These are phyloP conservation scores for Blastobotrys aristatus DNA, from an alignment of 1,139 yeast genomes.

Conservation along the genomic window DNA sequence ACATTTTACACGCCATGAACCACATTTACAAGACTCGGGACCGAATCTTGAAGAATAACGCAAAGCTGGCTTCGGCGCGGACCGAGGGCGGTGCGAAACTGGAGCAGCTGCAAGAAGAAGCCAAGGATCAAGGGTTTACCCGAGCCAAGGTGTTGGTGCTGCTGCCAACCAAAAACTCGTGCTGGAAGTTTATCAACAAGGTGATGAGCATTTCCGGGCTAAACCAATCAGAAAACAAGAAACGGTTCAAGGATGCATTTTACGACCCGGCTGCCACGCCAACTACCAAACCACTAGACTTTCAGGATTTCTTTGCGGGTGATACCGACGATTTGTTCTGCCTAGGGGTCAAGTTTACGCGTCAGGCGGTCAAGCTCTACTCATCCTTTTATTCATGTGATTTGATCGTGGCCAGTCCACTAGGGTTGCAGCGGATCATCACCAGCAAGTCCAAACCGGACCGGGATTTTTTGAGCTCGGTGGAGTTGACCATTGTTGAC, in stretches of 20 bases:
- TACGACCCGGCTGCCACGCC: conserved; percentile 47
- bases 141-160: conserved; percentile 82
- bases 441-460: conserved; percentile 45
- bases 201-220: conserved; percentile 60
- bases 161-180: conserved; percentile 78
- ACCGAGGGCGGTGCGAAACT: conserved; percentile 21
- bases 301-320: conserved; percentile 74
- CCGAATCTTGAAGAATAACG: conserved; percentile 67
- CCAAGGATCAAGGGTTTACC: conserved; percentile 91
- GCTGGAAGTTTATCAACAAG: conserved; percentile 62
- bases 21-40: conserved; percentile 87
- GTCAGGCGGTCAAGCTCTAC: conserved; percentile 79
- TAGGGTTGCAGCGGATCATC: conserved; percentile 78
- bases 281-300: conserved; percentile 72
- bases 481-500: conserved; percentile 75
- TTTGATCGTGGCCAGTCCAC: conserved; percentile 83
- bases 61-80: conserved; percentile 45
- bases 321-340: conserved; percentile 91
- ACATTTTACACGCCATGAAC: conserved; percentile 68
- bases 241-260: conserved; percentile 69
- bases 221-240: conserved; percentile 74
- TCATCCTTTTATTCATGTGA: conserved; percentile 84
- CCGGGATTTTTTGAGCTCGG: conserved; percentile 76
- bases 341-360: conserved; percentile 80
- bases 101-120: conserved; percentile 43